phyloP scores from a whole-genome alignment of 2,329 filamentous ascomycete genomes.

The Aspergillus aculeatus region DNA sequence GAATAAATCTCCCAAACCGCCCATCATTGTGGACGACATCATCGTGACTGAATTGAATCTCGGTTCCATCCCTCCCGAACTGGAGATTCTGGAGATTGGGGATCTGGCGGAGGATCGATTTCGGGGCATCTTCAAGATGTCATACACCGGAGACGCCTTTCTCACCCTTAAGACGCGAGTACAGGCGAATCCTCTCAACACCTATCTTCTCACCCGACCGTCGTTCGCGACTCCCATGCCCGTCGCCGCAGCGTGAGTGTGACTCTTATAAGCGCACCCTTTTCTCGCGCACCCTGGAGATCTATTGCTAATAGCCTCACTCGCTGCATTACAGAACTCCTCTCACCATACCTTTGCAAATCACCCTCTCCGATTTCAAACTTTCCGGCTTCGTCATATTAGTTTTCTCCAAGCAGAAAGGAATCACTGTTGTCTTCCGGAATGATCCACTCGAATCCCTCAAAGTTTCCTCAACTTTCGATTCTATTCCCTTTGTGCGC shows the following conservation, averaged over 20 bases:
- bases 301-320: conserved; percentile 4
- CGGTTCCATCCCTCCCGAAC: conserved; percentile 86
- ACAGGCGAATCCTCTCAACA: conserved; percentile 96
- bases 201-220: conserved; percentile 87
- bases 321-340: conserved; percentile 56
- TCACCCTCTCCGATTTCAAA: conserved; percentile 92
- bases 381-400: conserved; percentile 95
- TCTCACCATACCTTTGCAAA: conserved; percentile 94
- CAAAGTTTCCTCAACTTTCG: conserved; percentile 97
- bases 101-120: conserved; percentile 97
- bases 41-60: conserved; percentile 97
- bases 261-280: background rate
- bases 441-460: conserved; percentile 97
- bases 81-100: conserved; percentile 97
- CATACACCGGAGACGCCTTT: conserved; percentile 92
- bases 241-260: conserved; percentile 69
- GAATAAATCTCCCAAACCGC: conserved; percentile 96
- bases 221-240: conserved; percentile 90
- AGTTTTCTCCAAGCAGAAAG: conserved; percentile 96
- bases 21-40: conserved; percentile 99
- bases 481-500: conserved; percentile 96
- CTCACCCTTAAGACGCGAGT: conserved; percentile 93
- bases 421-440: conserved; percentile 91
- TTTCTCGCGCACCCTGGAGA: background rate
- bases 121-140: conserved; percentile 99